Base-by-base conservation (phyloP, 257 asterid species). In the Echium plantagineum region DNA sequence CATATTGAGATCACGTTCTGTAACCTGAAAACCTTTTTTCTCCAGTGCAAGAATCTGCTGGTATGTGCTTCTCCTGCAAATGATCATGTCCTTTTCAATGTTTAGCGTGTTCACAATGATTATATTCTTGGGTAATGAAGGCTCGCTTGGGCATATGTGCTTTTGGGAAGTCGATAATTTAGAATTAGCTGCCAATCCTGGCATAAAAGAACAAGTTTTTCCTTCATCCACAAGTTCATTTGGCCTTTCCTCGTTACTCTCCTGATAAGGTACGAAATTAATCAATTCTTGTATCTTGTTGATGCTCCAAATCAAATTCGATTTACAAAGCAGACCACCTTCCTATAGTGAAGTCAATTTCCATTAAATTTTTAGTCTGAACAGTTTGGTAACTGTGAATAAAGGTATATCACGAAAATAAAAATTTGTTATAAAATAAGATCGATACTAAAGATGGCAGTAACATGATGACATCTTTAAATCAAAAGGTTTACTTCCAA, bases 1-100 rank as follows among this genome's bases (percentile, higher is more conserved):
- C 21, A 82, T 75, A 77, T 63, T 66, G 66, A 93, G 67, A 68
- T 93, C 97, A 21, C 97, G 97, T 74, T 91, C 98, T 52, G 83
- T 80, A 59, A 91, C 82, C 72, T 91, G 93, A 63, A 85, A 75
- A 71, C 98, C 97, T 75, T 73, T 73, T 76, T 80, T 77, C 86
- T 91, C 97, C 72, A 84, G 54, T n/a, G 84, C 78, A 61, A 91
- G 97, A 81, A 91, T 88, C 75, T 68, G 86, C 72, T 84, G 94
- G 75, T 91, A 88, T 52, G 97, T 80, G 73, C 86, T 79, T 82
- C 94, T 88, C 79, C 98, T 81, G 67, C 95, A 85, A 71, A 91
- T 85, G 65, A 91, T 58, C 95, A 88, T 88, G 78, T 85, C 95
- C 69, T 80, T 87, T 5, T 78, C 85, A 75, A 88, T 77, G 66